Conservation (phyloP, 164 flowering plant genomes). For the Magnolia sinica region DNA sequence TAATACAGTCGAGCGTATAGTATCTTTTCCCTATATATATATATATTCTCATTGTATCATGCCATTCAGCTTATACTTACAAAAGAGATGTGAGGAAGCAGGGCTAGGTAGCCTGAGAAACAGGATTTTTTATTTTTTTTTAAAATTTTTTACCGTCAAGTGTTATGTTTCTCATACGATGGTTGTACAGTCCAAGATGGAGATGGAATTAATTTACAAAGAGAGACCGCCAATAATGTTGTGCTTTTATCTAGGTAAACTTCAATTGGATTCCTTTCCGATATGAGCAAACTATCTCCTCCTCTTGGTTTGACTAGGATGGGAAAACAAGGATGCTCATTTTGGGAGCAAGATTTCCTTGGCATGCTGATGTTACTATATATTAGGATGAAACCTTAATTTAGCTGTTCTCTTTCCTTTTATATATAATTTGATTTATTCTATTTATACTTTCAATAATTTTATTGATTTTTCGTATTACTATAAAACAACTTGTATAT, state of each 20-base stretch:
- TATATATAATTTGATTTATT: no score
- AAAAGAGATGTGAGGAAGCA: conserved; percentile 82
- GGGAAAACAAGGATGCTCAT: not conserved
- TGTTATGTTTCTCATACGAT: not conserved
- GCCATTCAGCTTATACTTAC: conserved; percentile 69
- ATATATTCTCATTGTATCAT: conserved; percentile 14
- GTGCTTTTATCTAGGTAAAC: not conserved
- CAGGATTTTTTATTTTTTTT: conserved; percentile 35
- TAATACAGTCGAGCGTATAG: no score
- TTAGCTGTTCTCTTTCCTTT: no score
- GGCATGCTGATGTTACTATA: no score
- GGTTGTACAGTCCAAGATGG: not conserved
- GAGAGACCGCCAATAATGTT: not conserved
- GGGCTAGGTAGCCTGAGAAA: conserved; percentile 87
- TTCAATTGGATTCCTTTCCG: not conserved
- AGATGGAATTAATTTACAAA: not conserved
- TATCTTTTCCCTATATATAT: no score
- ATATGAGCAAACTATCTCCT: not conserved
- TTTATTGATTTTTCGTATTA: no score
- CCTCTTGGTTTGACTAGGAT: not conserved
- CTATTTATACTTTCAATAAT: no score
- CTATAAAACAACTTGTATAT: no score
- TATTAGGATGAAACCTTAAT: no score
- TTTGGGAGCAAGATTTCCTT: not conserved
- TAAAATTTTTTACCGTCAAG: not conserved